Evolutionary conservation across 2,329 filamentous ascomycete species (phyloP), one percentile per base, ranked within the genome.

Genomic region (Alternaria triticimaculans): DNA sequence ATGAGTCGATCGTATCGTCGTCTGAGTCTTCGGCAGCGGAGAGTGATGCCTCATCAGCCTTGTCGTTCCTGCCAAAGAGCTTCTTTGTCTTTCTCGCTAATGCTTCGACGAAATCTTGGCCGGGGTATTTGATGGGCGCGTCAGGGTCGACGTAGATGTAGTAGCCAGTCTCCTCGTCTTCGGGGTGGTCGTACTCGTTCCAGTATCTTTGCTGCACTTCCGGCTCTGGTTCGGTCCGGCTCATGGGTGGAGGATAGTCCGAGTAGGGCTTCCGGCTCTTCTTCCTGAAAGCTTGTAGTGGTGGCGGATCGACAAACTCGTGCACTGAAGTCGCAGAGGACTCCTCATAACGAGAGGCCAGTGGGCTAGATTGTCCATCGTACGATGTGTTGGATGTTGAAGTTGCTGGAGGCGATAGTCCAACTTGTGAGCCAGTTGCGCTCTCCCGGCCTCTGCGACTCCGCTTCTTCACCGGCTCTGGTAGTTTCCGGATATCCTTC

Each of bases 151-250:
- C 83, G 72, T 92, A 93, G 69, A 96, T 89, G 77, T 93, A 96
- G 28, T 86, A 86, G 37, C 87, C 86, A 20, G 88, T 85, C 14
- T 85, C 81, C 3, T 86, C 88, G 11, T 81, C 82, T 76, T 92
- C 93, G 9, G 91, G 92, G 75, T 94, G 82, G 69, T 96, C 93
- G 78, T 95, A 96, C 78, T 96, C 93, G 78, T 92, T 95, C 92
- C 93, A 96, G 76, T 95, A 96, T 55, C 78, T 63, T 70, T 80
- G 72, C 33, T 64, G 64, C 28, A 64, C 53, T 33, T 70, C 66
- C 2, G 67, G 64, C 37, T 72, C 72, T 11, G 60, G 44, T 15
- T 76, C 68, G 20, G 67, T 61, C 48, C 69, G 63, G 9, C 63
- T 46, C 11, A 72, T 67, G 2, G 73, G 66, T 4, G 70, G 67